Percentiles rank a stretch among this genome's conserved stretches.
Conservation (phyloP, 257 asterid species). For the Solanum gracilifrons region DNA sequence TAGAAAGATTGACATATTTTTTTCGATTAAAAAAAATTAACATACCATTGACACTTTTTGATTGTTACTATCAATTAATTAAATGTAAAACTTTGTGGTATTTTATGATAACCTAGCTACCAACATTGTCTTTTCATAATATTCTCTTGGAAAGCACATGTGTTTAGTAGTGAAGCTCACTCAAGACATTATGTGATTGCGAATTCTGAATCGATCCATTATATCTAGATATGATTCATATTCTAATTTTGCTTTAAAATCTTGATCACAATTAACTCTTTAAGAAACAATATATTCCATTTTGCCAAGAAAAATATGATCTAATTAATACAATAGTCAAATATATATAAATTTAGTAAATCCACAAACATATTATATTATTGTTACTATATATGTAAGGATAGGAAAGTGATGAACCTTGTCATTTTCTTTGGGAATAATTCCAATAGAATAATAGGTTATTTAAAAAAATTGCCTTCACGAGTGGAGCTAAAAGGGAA, state of each 20-base stretch:
- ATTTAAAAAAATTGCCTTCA: background rate
- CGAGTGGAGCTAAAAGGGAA: background rate
- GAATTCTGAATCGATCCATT: background rate
- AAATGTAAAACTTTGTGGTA: no score
- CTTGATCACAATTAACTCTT: background rate
- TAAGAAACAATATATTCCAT: background rate
- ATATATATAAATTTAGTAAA: background rate
- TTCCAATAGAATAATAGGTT: background rate
- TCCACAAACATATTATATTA: background rate
- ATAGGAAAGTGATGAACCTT: background rate
- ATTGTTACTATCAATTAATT: background rate
- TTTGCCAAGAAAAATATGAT: background rate
- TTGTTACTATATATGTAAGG: background rate
- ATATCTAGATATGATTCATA: background rate
- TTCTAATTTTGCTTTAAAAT: background rate
- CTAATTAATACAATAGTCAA: background rate
- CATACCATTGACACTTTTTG: background rate
- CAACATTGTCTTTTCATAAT: background rate
- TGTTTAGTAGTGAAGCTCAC: background rate
- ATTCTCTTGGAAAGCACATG: background rate
- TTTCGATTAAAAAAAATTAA: no score
- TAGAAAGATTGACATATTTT: no score
- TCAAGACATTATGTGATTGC: background rate
- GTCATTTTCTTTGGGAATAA: background rate
- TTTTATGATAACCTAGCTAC: background rate